A percentile compares a stretch with the other conserved stretches of the same genome.
phyloP scores from a whole-genome alignment of 441 rosid species.

The Rhodomyrtus psidioides region DNA sequence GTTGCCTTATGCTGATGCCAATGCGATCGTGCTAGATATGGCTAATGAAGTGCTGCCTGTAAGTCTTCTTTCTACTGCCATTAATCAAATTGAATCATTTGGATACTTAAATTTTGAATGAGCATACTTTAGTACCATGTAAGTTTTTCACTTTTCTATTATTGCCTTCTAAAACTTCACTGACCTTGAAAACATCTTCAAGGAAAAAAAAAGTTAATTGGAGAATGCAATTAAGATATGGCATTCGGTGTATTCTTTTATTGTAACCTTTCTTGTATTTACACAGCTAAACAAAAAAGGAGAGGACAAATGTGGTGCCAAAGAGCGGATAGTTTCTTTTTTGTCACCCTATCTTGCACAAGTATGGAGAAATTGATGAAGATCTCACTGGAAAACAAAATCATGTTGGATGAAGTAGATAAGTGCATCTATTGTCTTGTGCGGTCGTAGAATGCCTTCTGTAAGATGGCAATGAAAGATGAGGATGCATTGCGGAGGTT shows the following conservation, averaged over 20 bases:
- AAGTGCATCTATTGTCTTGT: neutral
- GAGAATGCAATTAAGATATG: neutral
- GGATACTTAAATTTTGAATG: neutral
- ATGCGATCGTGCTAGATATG: slow-evolving; percentile 89
- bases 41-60: slow-evolving; percentile 95
- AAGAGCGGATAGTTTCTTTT: neutral
- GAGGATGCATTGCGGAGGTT: neutral
- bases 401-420: neutral
- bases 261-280: neutral
- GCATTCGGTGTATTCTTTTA: neutral
- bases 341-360: neutral
- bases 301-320: neutral
- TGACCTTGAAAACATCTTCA: neutral
- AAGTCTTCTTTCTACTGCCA: slow-evolving; percentile 8
- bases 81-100: neutral
- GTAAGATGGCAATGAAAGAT: neutral
- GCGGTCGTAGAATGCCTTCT: neutral
- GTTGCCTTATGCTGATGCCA: slow-evolving; percentile 95
- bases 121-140: neutral
- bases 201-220: neutral
- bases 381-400: neutral
- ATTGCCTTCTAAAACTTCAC: neutral
- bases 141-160: neutral
- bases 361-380: neutral
- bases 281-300: neutral